phyloP scores from a whole-genome alignment of 2,329 filamentous ascomycete species.

The Trichophyton equinum region DNA sequence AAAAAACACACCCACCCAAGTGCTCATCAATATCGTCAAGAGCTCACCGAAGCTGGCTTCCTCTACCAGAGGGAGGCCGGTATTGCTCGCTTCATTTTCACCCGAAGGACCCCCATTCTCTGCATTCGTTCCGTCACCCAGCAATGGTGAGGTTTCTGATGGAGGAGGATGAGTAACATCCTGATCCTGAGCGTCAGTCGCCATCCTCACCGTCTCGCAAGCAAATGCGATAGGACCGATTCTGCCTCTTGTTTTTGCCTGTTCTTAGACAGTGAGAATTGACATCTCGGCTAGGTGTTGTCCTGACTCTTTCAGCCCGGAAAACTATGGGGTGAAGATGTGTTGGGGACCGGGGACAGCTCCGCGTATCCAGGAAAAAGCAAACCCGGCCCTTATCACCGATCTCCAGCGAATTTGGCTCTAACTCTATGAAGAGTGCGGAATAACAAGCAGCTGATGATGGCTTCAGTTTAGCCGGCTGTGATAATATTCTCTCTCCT shows the following conservation, averaged over 20 bases:
- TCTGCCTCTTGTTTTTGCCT: background rate
- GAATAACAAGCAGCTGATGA: too few species aligned
- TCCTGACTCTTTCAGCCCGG: background rate
- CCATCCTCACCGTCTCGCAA: background rate
- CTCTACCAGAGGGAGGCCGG: conserved; percentile 21
- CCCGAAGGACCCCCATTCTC: conserved; percentile 2
- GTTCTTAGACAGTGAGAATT: background rate
- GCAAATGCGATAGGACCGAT: background rate
- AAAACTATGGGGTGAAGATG: background rate
- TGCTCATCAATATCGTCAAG: conserved; percentile 36
- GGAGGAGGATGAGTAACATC: background rate
- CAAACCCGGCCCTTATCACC: background rate
- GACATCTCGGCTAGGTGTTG: background rate
- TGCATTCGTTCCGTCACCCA: conserved; percentile 6
- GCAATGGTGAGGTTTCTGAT: conserved; percentile 13
- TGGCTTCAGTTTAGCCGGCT: too few species aligned
- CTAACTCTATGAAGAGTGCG: too few species aligned
- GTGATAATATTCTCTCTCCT: too few species aligned
- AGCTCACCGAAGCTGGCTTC: conserved; percentile 37
- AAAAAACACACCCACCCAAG: conserved; percentile 45
- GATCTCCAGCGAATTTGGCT: too few species aligned
- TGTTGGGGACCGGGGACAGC: background rate
- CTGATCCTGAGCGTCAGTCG: background rate
- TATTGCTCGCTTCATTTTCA: background rate
- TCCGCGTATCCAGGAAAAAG: background rate